Evolutionary conservation across 179 eudicot genomes (phyloP), one percentile per base, ranked within the genome.

Genomic region (Carnegiea gigantea): DNA sequence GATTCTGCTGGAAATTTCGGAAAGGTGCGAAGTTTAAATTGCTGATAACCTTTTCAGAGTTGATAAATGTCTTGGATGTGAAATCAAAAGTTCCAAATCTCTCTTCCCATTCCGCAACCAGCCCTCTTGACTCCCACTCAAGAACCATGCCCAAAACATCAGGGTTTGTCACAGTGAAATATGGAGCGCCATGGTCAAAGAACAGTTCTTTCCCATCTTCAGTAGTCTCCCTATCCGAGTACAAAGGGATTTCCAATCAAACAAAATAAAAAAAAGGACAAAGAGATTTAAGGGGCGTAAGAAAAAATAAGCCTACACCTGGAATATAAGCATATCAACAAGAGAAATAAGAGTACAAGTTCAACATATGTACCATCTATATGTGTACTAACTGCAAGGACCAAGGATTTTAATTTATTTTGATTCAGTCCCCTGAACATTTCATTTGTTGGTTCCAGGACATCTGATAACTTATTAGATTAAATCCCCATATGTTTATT

Each of bases 131-230:
- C 85, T 91, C 93, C 99, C 99, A 96, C 75, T 89, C 95, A 73
- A 43, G 83, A 65, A 93, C 83, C 67, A 91, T 82, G 73, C 86
- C 85, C 79, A 87, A 83, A 79, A 92, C 92, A 75, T 83, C 90
- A 64, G 89, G 77, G 79, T 93, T 87, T 48, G 84, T 83, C 70
- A 86, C 89, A 5, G 89, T 82, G 89, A 96, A 96, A 86, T 89
- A 96, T 48, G 99, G 96, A 73, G 97, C 95, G 12, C 99, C 99
- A 76, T 96, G 98, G 84, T 96, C 99, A 79, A 96, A 96, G 75
- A 81, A 85, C 79, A 96, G 81, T 83, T 92, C 93, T 77, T 88
- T 90, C 60, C 98, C 96, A 77, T 92, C 98, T 84, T 92, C 94
- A 54, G 88, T 82, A 60, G 78, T 88, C 85, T 94, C 98, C 86